Percentiles rank a stretch among this genome's conserved stretches.
These are phyloP conservation scores for Ophiosphaerella herpotricha DNA, from an alignment of 2,329 filamentous ascomycete genomes.

Conservation along the genomic window DNA sequence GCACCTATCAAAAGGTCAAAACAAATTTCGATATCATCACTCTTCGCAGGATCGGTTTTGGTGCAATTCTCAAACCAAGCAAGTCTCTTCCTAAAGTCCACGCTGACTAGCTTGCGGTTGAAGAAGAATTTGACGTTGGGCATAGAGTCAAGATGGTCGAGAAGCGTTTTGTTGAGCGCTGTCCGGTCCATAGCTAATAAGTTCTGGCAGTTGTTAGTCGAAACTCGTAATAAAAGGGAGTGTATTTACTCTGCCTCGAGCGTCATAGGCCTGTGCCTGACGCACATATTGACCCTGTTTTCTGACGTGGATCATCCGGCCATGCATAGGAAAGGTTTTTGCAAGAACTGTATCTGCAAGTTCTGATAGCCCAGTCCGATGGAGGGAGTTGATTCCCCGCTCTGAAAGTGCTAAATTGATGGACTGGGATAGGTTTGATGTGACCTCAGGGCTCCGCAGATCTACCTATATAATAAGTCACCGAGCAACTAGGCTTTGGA, in stretches of 20 bases:
- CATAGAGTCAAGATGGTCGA: conserved; percentile 81
- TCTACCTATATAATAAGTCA: conserved; percentile 60
- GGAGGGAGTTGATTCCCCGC: conserved; percentile 87
- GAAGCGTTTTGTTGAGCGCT: conserved; percentile 78
- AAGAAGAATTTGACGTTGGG: conserved; percentile 92
- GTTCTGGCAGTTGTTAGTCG: conserved; percentile 56
- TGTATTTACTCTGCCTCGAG: conserved; percentile 74
- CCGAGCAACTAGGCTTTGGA: background rate
- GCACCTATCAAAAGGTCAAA: conserved; percentile 95
- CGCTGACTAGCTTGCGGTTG: conserved; percentile 89
- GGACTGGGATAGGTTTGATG: conserved; percentile 95
- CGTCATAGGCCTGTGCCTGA: conserved; percentile 85
- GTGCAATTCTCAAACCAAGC: conserved; percentile 80
- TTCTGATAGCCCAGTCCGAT: conserved; percentile 66
- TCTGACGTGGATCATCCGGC: conserved; percentile 90
- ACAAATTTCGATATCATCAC: conserved; percentile 73
- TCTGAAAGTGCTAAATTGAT: conserved; percentile 97
- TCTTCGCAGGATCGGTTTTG: conserved; percentile 29
- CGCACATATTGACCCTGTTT: conserved; percentile 71
- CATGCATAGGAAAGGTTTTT: conserved; percentile 88
- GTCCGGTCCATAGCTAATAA: conserved; percentile 87
- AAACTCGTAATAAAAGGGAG: background rate
- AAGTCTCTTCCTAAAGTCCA: conserved; percentile 76
- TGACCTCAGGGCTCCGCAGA: conserved; percentile 79
- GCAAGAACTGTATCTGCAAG: conserved; percentile 75